Conservation (phyloP, 352 stramenopile genomes). For the Plasmopara muralis region DNA sequence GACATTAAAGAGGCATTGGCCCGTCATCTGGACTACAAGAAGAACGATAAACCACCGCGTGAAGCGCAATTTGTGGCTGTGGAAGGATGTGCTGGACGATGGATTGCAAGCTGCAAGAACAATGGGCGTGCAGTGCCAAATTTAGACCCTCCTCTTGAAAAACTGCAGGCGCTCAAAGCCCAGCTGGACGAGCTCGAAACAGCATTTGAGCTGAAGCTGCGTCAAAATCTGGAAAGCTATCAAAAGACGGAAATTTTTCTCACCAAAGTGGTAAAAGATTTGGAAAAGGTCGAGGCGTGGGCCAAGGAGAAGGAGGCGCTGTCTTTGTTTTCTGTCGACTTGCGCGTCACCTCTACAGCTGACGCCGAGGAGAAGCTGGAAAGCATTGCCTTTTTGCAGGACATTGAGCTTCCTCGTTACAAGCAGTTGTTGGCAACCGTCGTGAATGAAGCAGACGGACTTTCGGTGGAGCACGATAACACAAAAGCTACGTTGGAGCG, state of each 20-base stretch:
- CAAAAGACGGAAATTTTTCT: slow-evolving; percentile 80
- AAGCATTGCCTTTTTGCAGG: slow-evolving; percentile 73
- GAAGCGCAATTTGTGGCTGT: slow-evolving; percentile 77
- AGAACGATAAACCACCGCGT: slow-evolving; percentile 78
- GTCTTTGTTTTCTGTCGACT: slow-evolving; percentile 55
- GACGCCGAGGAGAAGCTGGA: slow-evolving; percentile 80
- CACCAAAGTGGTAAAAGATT: slow-evolving; percentile 77
- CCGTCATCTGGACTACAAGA: slow-evolving; percentile 78
- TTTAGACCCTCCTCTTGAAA: slow-evolving; percentile 68
- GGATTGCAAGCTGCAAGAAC: slow-evolving; percentile 85
- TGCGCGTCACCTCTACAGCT: slow-evolving; percentile 45
- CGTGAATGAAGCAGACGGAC: slow-evolving; percentile 50
- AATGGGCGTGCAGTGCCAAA: slow-evolving; percentile 69
- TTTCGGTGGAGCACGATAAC: slow-evolving; percentile 65
- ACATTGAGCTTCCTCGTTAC: slow-evolving; percentile 80
- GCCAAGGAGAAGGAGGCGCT: slow-evolving; percentile 74
- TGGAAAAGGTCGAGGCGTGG: slow-evolving; percentile 79
- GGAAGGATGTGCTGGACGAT: slow-evolving; percentile 71
- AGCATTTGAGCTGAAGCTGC: slow-evolving; percentile 64
- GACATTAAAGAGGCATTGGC: slow-evolving; percentile 64
- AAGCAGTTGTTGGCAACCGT: slow-evolving; percentile 68
- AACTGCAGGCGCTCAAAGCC: slow-evolving; percentile 71
- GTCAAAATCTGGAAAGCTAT: slow-evolving; percentile 71
- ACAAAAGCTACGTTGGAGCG: slow-evolving; percentile 62
- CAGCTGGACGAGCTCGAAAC: slow-evolving; percentile 61